These are phyloP conservation scores for Prunus armeniaca DNA, from an alignment of 306 rosid genomes.

Conservation along the genomic window DNA sequence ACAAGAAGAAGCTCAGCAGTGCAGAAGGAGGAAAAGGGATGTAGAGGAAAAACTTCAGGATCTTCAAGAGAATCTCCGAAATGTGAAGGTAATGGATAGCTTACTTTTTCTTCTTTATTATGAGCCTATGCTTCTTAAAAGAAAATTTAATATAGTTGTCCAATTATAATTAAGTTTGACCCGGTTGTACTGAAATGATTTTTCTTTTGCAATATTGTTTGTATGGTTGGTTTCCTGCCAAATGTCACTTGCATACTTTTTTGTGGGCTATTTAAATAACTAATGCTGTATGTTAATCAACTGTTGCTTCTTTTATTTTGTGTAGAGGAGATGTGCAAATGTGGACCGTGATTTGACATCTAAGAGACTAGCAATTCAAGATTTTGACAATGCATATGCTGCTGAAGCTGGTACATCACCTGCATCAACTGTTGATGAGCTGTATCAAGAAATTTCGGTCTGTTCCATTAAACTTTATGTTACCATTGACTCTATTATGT, in stretches of 20 bases:
- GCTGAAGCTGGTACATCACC: slow-evolving; percentile 50
- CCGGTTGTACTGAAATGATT: background rate
- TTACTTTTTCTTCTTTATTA: background rate
- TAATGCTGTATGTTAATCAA: background rate
- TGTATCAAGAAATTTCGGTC: slow-evolving; percentile 68
- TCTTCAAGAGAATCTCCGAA: slow-evolving; percentile 35
- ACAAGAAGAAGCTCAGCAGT: slow-evolving; percentile 35
- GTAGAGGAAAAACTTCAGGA: slow-evolving; percentile 56
- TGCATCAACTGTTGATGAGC: slow-evolving; percentile 66
- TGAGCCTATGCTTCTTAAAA: background rate
- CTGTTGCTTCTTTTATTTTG: slow-evolving; percentile 14
- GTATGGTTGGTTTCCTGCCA: background rate
- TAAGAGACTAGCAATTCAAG: slow-evolving; percentile 55
- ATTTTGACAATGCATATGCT: slow-evolving; percentile 34
- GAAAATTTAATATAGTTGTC: background rate
- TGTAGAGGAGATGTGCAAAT: slow-evolving; percentile 47
- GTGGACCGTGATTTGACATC: slow-evolving; percentile 39
- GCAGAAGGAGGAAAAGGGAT: slow-evolving; percentile 50
- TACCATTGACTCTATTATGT: background rate
- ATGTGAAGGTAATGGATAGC: slow-evolving; percentile 49
- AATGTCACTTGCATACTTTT: background rate
- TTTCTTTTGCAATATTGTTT: background rate
- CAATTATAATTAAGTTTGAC: background rate
- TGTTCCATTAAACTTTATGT: slow-evolving; percentile 30
- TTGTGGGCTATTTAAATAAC: background rate